These are phyloP conservation scores for Daucus carota DNA, from an alignment of 129 eudicot genomes.

Conservation along the genomic window DH1_v3.0 NC_030386.2:4219001-4219500, in stretches of 20 bases:
- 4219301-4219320: conserved; percentile 39
- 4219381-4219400: conserved; percentile 1
- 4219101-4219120: conserved; percentile 13
- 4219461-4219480: not conserved
- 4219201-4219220: not conserved
- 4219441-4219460: not conserved
- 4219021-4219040: conserved; percentile 46
- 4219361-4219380: conserved; percentile 11
- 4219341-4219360: conserved; percentile 38
- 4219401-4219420: not conserved
- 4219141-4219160: conserved; percentile 82
- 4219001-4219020: conserved; percentile 57
- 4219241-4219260: not conserved
- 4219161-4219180: conserved; percentile 93
- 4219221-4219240: not conserved
- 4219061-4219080: not conserved
- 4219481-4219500: not conserved
- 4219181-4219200: conserved; percentile 54
- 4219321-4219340: conserved; percentile 46
- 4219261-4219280: conserved; percentile 46
- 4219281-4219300: conserved; percentile 56
- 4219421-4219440: conserved; percentile 10
- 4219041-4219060: not conserved
- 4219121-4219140: conserved; percentile 97
- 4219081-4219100: conserved; percentile 12